Base-by-base conservation (phyloP, 2,329 filamentous ascomycete genomes). In the Monosporascus sp. region DNA sequence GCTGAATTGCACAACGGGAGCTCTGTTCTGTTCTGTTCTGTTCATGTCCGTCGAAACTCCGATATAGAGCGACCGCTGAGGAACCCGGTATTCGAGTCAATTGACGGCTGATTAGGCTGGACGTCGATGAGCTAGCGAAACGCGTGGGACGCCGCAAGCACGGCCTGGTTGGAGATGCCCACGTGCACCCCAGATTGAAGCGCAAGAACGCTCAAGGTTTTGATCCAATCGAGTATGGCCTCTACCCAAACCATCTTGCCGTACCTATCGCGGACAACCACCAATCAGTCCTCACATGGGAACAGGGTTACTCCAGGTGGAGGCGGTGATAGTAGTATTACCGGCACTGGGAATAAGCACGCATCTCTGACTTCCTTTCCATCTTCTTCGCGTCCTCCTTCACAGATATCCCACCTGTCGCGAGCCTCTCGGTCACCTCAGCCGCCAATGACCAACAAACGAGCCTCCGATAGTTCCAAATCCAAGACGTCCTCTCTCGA, bases 311-410 rank as follows among this genome's bases (percentile, higher is more conserved):
- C 11, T 14, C 11, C 31, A 14, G 31, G 19, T 7, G 40, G 17
- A 9, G 40, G 60, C 50, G 51, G 57, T 44, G 48, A 34, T 34
- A 34, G 31, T 34, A 34, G 31, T 34, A 34, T 34, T 34, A 34
- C 31, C 31, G 31, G 31, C 31, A 14, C 52, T 31, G 55, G 56
- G 43, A 72, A 71, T 61, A 72, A 75, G 54, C 73, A 78, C 63
- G 77, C 80, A 43, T 88, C 85, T n/a, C 72, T 87, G 48, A 82
- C 84, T 26, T 87, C 84, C 43, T 83, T 86, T 64, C 78, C 83
- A 34, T 75, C 79, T 14, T 82, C 80, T 11, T 82, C 83, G 49
- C 76, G 81, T 54, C 80, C 81, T 47, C 73, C 77, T 49, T 84
- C 82, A 52, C 76, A 82, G 64, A 80, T 83, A 75, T 84, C 81